Conservation (phyloP, 2,329 filamentous ascomycete species). For the Paecilomyces dactylethromorphus region DNA sequence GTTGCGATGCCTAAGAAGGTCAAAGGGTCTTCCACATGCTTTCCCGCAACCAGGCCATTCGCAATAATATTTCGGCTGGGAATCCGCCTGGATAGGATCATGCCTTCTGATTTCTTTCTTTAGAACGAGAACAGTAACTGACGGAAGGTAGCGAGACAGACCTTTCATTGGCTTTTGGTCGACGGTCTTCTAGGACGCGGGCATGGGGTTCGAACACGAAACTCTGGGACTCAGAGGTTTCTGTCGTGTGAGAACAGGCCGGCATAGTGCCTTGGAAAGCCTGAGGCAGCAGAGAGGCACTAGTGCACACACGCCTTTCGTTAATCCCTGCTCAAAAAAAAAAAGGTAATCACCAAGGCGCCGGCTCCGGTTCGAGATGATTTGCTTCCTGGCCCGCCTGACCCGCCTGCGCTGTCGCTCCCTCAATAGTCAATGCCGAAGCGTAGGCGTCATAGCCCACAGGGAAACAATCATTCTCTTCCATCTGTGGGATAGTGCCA, state of each 20-base stretch:
- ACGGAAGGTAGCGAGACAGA: neutral
- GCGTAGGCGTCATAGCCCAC: neutral
- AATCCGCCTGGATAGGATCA: neutral
- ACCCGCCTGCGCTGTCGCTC: neutral
- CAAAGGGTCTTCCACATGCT: neutral
- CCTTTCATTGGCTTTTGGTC: neutral
- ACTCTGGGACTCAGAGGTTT: neutral
- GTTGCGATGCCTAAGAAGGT: neutral
- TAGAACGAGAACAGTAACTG: neutral
- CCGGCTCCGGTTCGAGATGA: neutral
- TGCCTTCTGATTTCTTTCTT: neutral
- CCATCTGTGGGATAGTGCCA: neutral
- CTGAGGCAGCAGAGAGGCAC: too few species aligned
- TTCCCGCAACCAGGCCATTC: neutral
- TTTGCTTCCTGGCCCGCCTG: neutral
- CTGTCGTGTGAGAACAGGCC: too few species aligned
- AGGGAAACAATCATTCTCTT: neutral
- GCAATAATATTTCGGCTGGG: neutral
- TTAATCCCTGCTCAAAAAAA: neutral
- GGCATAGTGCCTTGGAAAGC: too few species aligned
- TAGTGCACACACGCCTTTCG: neutral
- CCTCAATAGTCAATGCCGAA: neutral
- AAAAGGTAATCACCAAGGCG: neutral
- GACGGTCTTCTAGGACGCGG: neutral
- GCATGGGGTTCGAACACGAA: neutral